phyloP scores from a whole-genome alignment of 257 asterid genomes.

The Nicotiana tabacum region DNA sequence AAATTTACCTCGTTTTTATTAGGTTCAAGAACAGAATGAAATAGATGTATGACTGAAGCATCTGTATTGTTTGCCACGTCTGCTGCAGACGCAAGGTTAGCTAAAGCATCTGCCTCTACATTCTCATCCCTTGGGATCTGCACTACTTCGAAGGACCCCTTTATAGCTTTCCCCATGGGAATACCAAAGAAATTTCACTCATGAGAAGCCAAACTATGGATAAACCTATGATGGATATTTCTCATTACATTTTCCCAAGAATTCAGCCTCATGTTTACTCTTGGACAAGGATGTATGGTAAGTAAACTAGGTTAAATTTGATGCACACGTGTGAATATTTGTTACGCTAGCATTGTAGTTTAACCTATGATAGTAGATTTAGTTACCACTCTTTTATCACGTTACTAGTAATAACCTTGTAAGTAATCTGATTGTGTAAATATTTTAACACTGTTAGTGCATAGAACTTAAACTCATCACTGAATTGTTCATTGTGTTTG shows the following conservation, averaged over 20 bases:
- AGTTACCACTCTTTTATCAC: not conserved
- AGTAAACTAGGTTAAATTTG: not conserved
- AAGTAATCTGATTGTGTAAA: not conserved
- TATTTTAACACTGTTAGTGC: not conserved
- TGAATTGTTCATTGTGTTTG: not conserved
- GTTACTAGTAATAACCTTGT: not conserved
- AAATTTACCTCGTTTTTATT: too few relatives aligned
- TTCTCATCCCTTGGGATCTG: too few relatives aligned
- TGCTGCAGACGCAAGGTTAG: too few relatives aligned
- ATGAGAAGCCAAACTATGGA: slow-evolving; percentile 42
- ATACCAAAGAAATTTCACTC: slow-evolving; percentile 38
- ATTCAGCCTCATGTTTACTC: slow-evolving; percentile 57
- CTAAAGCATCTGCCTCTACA: too few relatives aligned
- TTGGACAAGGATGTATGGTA: slow-evolving; percentile 61
- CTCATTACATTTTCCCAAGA: slow-evolving; percentile 51
- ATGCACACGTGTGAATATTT: not conserved
- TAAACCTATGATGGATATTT: slow-evolving; percentile 44
- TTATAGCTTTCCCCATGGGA: slow-evolving; percentile 60
- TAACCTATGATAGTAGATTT: not conserved
- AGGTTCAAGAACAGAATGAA: too few relatives aligned
- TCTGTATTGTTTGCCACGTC: too few relatives aligned
- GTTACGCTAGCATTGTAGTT: not conserved
- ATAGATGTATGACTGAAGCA: too few relatives aligned
- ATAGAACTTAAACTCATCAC: not conserved
- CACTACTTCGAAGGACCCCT: too few relatives aligned